Evolutionary conservation across 345 rosid species (phyloP).

Genomic region (Litchi chinensis): DNA sequence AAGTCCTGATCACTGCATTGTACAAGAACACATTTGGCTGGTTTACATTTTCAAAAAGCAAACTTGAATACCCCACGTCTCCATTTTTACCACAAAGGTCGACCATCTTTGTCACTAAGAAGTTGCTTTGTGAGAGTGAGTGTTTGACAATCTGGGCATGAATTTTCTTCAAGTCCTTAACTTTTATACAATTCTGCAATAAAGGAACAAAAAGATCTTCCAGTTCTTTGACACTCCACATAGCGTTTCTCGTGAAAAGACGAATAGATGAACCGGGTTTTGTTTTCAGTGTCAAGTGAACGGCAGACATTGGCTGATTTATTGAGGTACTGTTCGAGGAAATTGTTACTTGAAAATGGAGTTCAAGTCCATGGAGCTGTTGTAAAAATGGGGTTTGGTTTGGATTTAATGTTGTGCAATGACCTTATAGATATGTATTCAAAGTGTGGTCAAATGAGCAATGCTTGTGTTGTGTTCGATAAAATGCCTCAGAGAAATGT

Average conservation of each 20-base stretch:
- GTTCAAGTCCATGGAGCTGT: constrained; percentile 57
- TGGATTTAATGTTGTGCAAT: constrained; percentile 50
- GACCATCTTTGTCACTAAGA: constrained; percentile 54
- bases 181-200: constrained; percentile 37
- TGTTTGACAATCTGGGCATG: constrained; percentile 42
- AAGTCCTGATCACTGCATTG: constrained; percentile 58
- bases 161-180: constrained; percentile 40
- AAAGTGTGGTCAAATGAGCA: constrained; percentile 50
- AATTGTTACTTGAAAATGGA: constrained; percentile 50
- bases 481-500: constrained; percentile 66
- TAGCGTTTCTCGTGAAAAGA: constrained; percentile 6
- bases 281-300: constrained; percentile 25
- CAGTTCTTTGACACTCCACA: constrained; percentile 35
- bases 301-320: constrained; percentile 54
- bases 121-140: constrained; percentile 56
- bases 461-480: constrained; percentile 64
- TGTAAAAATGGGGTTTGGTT: constrained; percentile 40
- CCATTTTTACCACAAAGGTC: constrained; percentile 40
- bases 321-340: constrained; percentile 56
- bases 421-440: constrained; percentile 63
- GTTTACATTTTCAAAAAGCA: constrained; percentile 42
- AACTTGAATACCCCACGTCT: constrained; percentile 45
- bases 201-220: constrained; percentile 48
- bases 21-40: constrained; percentile 52
- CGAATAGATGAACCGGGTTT: constrained; percentile 28